A percentile compares a stretch with the other conserved stretches of the same genome.
Conservation (phyloP, 23 red algal genomes). For the Gracilaria domingensis region DNA sequence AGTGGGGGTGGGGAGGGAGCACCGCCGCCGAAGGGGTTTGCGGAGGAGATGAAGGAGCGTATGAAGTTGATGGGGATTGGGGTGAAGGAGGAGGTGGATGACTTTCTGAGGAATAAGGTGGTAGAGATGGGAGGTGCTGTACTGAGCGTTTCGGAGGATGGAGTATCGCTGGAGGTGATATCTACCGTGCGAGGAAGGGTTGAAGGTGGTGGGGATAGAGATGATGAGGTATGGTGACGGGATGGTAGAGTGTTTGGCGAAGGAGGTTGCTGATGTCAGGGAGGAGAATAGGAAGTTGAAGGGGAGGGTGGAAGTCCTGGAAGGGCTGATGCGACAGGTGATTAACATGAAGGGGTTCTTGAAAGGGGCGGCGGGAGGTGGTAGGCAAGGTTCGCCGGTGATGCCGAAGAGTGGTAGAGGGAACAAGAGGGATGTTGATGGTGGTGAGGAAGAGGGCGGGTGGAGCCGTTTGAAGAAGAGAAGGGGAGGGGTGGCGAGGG, state of each 20-base stretch:
- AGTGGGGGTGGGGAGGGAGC: neutral
- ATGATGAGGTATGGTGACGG: too few relatives aligned
- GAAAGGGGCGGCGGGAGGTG: neutral
- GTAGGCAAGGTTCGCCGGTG: neutral
- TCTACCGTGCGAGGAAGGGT: neutral
- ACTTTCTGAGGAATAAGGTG: neutral
- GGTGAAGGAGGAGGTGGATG: conserved; percentile 7
- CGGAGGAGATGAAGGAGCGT: neutral
- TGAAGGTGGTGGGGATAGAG: conserved; percentile 6
- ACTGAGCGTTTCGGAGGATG: neutral
- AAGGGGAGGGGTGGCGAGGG: neutral
- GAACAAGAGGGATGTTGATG: neutral
- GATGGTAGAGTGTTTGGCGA: neutral
- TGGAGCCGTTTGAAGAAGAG: conserved; percentile 10
- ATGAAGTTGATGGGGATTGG: neutral
- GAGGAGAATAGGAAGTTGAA: too few relatives aligned
- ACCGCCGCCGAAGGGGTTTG: neutral
- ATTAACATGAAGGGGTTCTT: neutral
- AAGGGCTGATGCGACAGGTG: neutral
- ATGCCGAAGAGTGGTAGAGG: neutral
- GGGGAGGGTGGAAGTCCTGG: conserved; percentile 5
- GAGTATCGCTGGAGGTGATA: neutral
- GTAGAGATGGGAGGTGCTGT: neutral
- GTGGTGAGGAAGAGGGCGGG: neutral
- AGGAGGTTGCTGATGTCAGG: neutral